These are phyloP conservation scores for Asclepias syriaca DNA, from an alignment of 257 asterid genomes.

Conservation along the genomic window DNA sequence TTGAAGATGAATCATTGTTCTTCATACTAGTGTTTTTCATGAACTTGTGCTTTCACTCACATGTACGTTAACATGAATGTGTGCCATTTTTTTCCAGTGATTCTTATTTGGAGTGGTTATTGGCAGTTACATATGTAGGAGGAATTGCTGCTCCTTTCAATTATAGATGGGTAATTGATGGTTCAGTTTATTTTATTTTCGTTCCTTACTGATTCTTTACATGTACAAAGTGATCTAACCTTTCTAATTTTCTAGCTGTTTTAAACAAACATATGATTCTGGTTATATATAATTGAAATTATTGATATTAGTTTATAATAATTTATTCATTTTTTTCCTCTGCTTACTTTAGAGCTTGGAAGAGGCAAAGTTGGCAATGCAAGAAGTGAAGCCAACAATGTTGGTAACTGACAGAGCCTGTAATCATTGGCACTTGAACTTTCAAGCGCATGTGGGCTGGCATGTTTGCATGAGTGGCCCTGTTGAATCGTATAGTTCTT, in stretches of 20 bases:
- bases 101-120: slow-evolving; percentile 79
- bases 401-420: slow-evolving; percentile 55
- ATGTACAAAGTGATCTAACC: neutral
- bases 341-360: slow-evolving; percentile 51
- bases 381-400: slow-evolving; percentile 54
- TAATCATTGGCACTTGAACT: slow-evolving; percentile 64
- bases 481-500: slow-evolving; percentile 14
- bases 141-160: slow-evolving; percentile 90
- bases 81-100: slow-evolving; percentile 45
- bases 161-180: slow-evolving; percentile 70
- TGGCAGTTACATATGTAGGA: slow-evolving; percentile 79
- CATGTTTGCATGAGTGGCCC: slow-evolving; percentile 49
- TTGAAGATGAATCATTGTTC: neutral
- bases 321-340: too few relatives aligned
- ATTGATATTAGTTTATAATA: too few relatives aligned
- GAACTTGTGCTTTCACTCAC: neutral
- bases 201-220: neutral
- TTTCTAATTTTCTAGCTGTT: neutral
- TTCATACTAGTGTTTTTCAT: neutral
- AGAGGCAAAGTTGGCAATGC: slow-evolving; percentile 77
- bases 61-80: neutral
- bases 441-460: slow-evolving; percentile 52
- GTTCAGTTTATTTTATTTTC: neutral
- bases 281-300: neutral
- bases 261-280: neutral